phyloP scores from a whole-genome alignment of 805 yeast species.

The Zygosaccharomyces bisporus region DNA sequence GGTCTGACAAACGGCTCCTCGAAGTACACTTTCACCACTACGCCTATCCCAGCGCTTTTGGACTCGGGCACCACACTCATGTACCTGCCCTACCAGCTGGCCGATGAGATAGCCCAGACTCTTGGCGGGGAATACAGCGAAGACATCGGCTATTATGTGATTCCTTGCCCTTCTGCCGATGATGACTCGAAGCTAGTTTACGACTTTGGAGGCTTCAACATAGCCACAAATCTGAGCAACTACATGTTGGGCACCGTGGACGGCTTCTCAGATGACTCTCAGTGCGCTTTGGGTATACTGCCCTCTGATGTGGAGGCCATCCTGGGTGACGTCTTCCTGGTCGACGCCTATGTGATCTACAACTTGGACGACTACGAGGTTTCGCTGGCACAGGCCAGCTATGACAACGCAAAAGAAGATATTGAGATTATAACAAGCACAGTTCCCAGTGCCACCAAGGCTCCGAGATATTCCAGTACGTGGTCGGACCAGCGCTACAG shows the following conservation, averaged over 20 bases:
- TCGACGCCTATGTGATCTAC: slow-evolving; percentile 60
- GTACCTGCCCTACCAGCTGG: slow-evolving; percentile 42
- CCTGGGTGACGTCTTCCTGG: slow-evolving; percentile 55
- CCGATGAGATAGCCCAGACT: slow-evolving; percentile 36
- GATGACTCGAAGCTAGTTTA: slow-evolving; percentile 40
- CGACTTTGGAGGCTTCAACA: slow-evolving; percentile 57
- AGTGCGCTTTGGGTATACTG: slow-evolving; percentile 46
- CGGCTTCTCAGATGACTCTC: slow-evolving; percentile 11
- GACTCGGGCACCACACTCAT: slow-evolving; percentile 45
- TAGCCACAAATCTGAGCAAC: slow-evolving; percentile 45
- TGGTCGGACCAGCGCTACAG: slow-evolving; percentile 32
- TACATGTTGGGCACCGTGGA: slow-evolving; percentile 26
- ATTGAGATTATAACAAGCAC: slow-evolving; percentile 25
- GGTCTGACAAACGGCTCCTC: slow-evolving; percentile 29
- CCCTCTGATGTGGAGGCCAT: slow-evolving; percentile 34
- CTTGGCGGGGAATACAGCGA: slow-evolving; percentile 45
- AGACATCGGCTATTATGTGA: slow-evolving; percentile 43
- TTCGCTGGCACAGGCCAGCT: slow-evolving; percentile 50
- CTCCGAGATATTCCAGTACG: slow-evolving; percentile 46
- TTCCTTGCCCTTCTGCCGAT: slow-evolving; percentile 41
- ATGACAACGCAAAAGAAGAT: slow-evolving; percentile 16
- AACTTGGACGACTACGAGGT: slow-evolving; percentile 56
- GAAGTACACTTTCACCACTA: slow-evolving; percentile 29
- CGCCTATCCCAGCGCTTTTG: slow-evolving; percentile 39
- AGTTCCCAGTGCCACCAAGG: slow-evolving; percentile 49